Evolutionary conservation across 257 asterid genomes (phyloP).

Genomic region (Prunella vulgaris): DNA sequence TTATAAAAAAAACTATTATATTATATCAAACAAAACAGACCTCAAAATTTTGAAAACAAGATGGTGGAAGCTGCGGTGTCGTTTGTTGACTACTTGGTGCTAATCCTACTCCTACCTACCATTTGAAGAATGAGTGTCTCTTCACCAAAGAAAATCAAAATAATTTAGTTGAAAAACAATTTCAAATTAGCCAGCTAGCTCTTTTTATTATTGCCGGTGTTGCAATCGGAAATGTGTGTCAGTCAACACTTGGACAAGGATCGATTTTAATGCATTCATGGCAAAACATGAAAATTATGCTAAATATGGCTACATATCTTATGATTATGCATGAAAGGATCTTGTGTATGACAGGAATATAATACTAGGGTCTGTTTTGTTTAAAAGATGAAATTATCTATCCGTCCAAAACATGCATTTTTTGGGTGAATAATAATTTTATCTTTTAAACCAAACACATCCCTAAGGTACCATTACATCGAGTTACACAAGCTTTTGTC

Average conservation of each 20-base stretch:
- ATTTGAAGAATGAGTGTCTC: not conserved
- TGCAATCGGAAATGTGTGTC: not conserved
- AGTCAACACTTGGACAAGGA: not conserved
- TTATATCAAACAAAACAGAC: too few species aligned
- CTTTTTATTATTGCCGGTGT: not conserved
- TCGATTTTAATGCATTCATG: not conserved
- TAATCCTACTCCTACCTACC: slow-evolving; percentile 6
- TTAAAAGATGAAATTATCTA: too few species aligned
- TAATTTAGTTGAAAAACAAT: not conserved
- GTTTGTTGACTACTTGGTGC: slow-evolving; percentile 25
- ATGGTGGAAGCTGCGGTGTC: not conserved
- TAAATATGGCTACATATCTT: not conserved
- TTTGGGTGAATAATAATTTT: too few species aligned
- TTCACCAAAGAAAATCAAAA: not conserved
- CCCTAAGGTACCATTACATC: too few species aligned
- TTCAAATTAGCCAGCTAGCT: not conserved
- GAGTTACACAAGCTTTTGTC: too few species aligned
- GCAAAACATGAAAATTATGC: not conserved
- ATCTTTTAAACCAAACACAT: too few species aligned
- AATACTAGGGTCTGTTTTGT: too few species aligned
- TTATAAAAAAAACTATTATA: not conserved
- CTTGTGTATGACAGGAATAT: too few species aligned
- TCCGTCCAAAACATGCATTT: too few species aligned
- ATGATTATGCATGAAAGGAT: too few species aligned
- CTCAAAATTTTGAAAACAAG: not conserved